Conservation (phyloP, 495 filamentous ascomycete species). For the Annulohypoxylon bovei region DNA sequence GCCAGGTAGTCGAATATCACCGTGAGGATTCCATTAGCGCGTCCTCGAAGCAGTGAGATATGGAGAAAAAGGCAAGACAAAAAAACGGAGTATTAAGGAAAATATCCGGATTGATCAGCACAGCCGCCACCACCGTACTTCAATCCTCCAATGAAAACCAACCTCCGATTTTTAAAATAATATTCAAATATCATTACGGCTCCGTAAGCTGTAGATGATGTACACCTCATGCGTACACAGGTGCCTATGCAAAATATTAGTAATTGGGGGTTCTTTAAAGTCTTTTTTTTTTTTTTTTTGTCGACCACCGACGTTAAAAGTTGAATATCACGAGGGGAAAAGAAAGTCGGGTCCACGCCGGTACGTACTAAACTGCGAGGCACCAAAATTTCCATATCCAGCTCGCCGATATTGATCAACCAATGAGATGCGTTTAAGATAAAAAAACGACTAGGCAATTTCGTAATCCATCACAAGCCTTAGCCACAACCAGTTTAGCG, state of each 20-base stretch:
- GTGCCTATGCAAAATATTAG: constrained; percentile 17
- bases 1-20: neutral
- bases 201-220: neutral
- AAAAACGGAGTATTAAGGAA: neutral
- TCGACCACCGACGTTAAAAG: neutral
- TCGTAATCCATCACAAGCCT: constrained; percentile 27
- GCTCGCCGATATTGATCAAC: constrained; percentile 33
- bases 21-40: neutral
- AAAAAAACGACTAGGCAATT: constrained; percentile 9
- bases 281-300: no score
- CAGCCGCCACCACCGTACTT: constrained; percentile 1
- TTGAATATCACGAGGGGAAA: constrained; percentile 17
- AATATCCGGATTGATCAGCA: constrained; percentile 29
- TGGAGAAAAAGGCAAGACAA: neutral
- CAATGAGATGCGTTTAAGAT: constrained; percentile 22
- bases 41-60: constrained; percentile 6
- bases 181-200: neutral
- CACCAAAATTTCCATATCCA: constrained; percentile 34
- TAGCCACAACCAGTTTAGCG: constrained; percentile 21
- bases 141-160: constrained; percentile 17
- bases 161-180: neutral
- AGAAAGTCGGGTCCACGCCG: no score
- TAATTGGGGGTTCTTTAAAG: constrained; percentile 3
- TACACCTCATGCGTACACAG: no score
- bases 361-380: constrained; percentile 9